Base-by-base conservation (phyloP, 2,329 filamentous ascomycete genomes). In the Cadophora sp. region DNA sequence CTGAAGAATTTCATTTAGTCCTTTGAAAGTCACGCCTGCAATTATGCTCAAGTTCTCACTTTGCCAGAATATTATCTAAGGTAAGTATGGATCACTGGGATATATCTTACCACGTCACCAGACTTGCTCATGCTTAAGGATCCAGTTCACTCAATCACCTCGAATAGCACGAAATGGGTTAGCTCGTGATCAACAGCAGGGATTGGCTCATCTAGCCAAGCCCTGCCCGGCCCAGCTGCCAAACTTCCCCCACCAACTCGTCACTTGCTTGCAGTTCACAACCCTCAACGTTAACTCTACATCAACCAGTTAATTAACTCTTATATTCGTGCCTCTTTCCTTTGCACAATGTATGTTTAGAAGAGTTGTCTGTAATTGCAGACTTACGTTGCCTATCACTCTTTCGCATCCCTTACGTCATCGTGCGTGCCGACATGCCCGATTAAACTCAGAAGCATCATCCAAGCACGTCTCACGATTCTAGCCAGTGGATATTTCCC, bases 391-490 rank as follows among this genome's bases (percentile, higher is more conserved):
- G 33, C 33, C n/a, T 48, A 48, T 27, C 41, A 24, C 39, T 3
- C 3, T 30, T 1, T 30, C 27, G 27, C 27, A 27, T 48, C 27
- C 41, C 24, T 45, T 47, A 58, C 63, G 53, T 65, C 63, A 65
- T 65, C 63, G 33, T 43, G 48, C 22, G 33, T 45, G 51, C 43
- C 63, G n/a, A 41, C 45, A 65, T 51, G 63, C 45, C 45, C 53
- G 22, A 50, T 47, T 51, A 59, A 60, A 30, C 36, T 60, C 33
- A 27, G 50, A 33, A 61, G 36, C 47, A 59, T 47, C 33, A 27
- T 51, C 58, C 55, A 59, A 53, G 55, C 48, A 56, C 48, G 61
- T 63, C 61, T 59, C 64, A 36, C 47, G 33, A 61, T 61, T 61
- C 20, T 48, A 47, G 30, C 39, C 16, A 14, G 36, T 66, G 64